A percentile compares a stretch with the other conserved stretches of the same genome.
Conservation (phyloP, 1,139 yeast species). For the Pichia terricola region DNA sequence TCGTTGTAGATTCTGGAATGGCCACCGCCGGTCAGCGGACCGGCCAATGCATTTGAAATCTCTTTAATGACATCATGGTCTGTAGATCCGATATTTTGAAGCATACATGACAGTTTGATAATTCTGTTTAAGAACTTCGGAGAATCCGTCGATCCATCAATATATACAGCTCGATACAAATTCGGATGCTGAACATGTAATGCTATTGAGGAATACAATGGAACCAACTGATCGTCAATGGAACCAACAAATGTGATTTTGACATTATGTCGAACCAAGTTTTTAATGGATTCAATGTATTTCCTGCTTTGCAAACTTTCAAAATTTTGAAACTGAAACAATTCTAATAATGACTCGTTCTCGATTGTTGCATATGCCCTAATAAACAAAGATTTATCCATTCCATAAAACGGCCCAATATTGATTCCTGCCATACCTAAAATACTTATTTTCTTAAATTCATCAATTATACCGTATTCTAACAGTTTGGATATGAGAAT, state of each 20-base stretch:
- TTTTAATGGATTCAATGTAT: slow-evolving; percentile 57
- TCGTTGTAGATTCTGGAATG: slow-evolving; percentile 87
- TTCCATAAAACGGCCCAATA: slow-evolving; percentile 87
- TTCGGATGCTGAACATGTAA: slow-evolving; percentile 82
- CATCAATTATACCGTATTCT: slow-evolving; percentile 53
- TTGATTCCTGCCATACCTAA: slow-evolving; percentile 94
- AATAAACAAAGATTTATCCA: slow-evolving; percentile 73
- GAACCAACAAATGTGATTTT: slow-evolving; percentile 79
- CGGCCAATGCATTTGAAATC: slow-evolving; percentile 73
- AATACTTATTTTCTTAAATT: slow-evolving; percentile 52
- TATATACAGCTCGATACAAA: slow-evolving; percentile 78
- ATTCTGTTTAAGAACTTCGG: slow-evolving; percentile 30
- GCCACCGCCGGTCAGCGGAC: slow-evolving; percentile 90
- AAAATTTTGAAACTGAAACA: slow-evolving; percentile 79
- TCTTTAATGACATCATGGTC: slow-evolving; percentile 78
- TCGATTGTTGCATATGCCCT: slow-evolving; percentile 88
- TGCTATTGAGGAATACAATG: slow-evolving; percentile 80
- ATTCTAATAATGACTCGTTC: slow-evolving; percentile 72
- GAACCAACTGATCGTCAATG: slow-evolving; percentile 85
- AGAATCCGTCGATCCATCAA: slow-evolving; percentile 47
- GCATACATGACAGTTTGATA: slow-evolving; percentile 28
- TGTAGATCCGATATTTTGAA: slow-evolving; percentile 56
- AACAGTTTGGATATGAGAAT: slow-evolving; percentile 66
- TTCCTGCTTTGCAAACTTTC: slow-evolving; percentile 63
- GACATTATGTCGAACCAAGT: slow-evolving; percentile 58